phyloP scores from a whole-genome alignment of 2,329 filamentous ascomycete species.

The Fusarium luffae region DNA sequence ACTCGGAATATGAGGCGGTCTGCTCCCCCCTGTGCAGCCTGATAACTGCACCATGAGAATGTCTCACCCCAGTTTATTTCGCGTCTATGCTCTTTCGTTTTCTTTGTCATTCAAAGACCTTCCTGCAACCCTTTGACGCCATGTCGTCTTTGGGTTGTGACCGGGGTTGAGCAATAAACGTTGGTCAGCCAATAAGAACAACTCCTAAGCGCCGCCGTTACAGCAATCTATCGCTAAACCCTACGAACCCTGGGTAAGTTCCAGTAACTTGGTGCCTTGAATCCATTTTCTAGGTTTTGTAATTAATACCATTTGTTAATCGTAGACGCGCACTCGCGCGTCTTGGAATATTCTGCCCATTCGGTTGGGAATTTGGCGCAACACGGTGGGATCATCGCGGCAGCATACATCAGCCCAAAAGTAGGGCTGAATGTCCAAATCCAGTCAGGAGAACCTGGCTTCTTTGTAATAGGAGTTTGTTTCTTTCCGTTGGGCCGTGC shows the following conservation, averaged over 20 bases:
- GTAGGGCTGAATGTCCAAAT: not conserved
- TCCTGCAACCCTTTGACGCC: conserved; percentile 29
- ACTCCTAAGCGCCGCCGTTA: conserved; percentile 48
- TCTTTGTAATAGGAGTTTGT: conserved; percentile 1
- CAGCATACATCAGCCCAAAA: not conserved
- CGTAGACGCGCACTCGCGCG: conserved; percentile 25
- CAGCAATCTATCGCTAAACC: conserved; percentile 43
- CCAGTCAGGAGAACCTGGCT: conserved; percentile 20
- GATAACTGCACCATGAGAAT: not conserved
- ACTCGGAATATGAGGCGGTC: not conserved
- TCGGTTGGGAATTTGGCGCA: not conserved
- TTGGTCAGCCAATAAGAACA: conserved; percentile 41
- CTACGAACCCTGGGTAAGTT: conserved; percentile 40
- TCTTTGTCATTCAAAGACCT: conserved; percentile 3
- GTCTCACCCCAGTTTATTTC: not conserved
- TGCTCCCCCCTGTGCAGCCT: not conserved
- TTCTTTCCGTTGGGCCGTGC: conserved; percentile 17
- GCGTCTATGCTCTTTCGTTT: not conserved
- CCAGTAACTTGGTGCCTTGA: conserved; percentile 30
- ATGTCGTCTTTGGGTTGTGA: conserved; percentile 41
- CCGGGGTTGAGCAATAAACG: conserved; percentile 34
- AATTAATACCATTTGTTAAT: conserved; percentile 31
- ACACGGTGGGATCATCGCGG: conserved; percentile 3
- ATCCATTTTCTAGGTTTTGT: conserved; percentile 19
- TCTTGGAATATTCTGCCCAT: conserved; percentile 1